Percentiles rank a stretch among this genome's conserved stretches.
phyloP scores from a whole-genome alignment of 2,329 filamentous ascomycete genomes.

The Epichloe glyceriae region DNA sequence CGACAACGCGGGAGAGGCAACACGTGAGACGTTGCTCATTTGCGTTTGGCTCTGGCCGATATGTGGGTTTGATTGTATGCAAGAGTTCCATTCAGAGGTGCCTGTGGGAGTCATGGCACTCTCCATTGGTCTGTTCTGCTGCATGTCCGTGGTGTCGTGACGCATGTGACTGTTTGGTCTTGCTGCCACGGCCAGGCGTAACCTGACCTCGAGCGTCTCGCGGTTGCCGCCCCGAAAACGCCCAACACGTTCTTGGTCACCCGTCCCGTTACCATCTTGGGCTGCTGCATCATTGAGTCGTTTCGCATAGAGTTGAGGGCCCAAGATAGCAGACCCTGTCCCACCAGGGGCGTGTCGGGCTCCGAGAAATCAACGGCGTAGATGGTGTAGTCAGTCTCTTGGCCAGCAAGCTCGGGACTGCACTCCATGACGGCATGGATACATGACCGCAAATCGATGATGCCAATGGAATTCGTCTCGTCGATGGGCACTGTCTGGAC shows the following conservation, averaged over 20 bases:
- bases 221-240: constrained; percentile 72
- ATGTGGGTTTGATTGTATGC: constrained; percentile 58
- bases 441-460: constrained; percentile 78
- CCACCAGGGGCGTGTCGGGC: constrained; percentile 81
- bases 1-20: constrained; percentile 25
- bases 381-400: constrained; percentile 76
- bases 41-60: constrained; percentile 21
- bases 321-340: constrained; percentile 89
- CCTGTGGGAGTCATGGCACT: constrained; percentile 41
- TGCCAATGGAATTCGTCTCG: constrained; percentile 67
- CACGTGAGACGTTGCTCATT: constrained; percentile 16
- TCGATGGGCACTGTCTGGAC: constrained; percentile 74
- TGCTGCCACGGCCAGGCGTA: constrained; percentile 70
- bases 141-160: constrained; percentile 11
- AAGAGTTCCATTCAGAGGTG: constrained; percentile 63
- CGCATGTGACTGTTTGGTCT: constrained; percentile 31
- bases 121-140: constrained; percentile 15
- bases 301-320: constrained; percentile 40
- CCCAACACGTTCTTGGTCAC: constrained; percentile 78
- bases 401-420: constrained; percentile 70
- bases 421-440: constrained; percentile 63
- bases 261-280: constrained; percentile 72
- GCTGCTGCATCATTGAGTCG: constrained; percentile 37
- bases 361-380: constrained; percentile 97
- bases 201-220: constrained; percentile 85